Conservation (phyloP, 257 asterid genomes). For the Gardenia jasminoides region DNA sequence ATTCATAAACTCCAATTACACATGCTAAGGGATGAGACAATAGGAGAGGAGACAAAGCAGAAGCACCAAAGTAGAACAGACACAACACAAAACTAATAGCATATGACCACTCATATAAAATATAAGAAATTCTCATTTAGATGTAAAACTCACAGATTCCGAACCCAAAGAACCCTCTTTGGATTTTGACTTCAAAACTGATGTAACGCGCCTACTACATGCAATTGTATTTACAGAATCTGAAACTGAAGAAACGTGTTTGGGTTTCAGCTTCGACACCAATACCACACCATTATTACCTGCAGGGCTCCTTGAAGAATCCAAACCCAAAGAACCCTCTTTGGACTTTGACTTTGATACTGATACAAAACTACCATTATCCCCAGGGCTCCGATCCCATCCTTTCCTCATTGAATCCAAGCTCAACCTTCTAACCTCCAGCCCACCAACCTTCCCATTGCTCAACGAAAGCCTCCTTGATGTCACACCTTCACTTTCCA, state of each 20-base stretch:
- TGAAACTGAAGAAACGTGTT: constrained; percentile 14
- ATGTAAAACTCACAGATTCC: constrained; percentile 10
- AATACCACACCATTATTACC: constrained; percentile 32
- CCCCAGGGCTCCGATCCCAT: constrained; percentile 60
- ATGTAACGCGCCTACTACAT: neutral
- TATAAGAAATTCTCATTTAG: neutral
- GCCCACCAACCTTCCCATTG: constrained; percentile 40
- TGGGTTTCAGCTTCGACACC: constrained; percentile 37
- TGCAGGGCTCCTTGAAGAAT: constrained; percentile 31
- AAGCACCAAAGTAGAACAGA: neutral
- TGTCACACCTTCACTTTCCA: constrained; percentile 36
- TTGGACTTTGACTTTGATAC: constrained; percentile 40
- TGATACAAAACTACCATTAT: constrained; percentile 32
- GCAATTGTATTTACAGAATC: neutral
- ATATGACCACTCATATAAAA: neutral
- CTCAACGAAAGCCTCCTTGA: constrained; percentile 69
- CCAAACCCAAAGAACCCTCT: constrained; percentile 15
- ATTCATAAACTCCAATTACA: neutral
- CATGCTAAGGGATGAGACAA: neutral
- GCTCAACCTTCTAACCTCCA: constrained; percentile 68
- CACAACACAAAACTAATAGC: neutral
- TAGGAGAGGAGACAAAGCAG: neutral
- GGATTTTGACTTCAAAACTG: neutral
- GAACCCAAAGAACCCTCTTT: neutral
- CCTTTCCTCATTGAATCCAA: constrained; percentile 73